These are phyloP conservation scores for Taphrina deformans DNA, from an alignment of 1,139 yeast species.

Conservation along the genomic window DNA sequence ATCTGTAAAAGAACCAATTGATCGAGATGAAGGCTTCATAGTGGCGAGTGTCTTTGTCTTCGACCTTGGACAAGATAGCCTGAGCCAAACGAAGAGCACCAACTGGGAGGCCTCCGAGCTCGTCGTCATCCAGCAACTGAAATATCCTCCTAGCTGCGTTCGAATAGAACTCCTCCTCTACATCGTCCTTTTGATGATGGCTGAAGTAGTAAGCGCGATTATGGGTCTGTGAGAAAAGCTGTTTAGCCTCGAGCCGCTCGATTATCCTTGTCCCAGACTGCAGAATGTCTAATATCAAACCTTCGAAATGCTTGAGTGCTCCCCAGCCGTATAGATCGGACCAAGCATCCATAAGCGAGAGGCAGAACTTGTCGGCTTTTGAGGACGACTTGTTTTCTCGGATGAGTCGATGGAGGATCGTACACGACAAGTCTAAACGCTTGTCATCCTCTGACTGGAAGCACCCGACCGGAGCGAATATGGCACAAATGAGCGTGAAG, in stretches of 20 bases:
- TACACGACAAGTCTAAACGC: not conserved
- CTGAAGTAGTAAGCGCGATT: slow-evolving; percentile 13
- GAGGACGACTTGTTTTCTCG: slow-evolving; percentile 16
- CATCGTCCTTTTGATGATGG: slow-evolving; percentile 17
- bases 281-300: slow-evolving; percentile 17
- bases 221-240: not conserved
- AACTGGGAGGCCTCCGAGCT: slow-evolving; percentile 8
- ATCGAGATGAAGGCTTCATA: slow-evolving; percentile 17
- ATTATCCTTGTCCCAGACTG: slow-evolving; percentile 19
- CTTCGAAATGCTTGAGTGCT: slow-evolving; percentile 6
- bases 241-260: slow-evolving; percentile 3
- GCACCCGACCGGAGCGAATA: slow-evolving; percentile 12
- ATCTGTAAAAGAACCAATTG: slow-evolving; percentile 27
- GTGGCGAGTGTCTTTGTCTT: not conserved
- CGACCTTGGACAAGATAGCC: not conserved
- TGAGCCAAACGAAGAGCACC: slow-evolving; percentile 15
- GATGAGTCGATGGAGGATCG: not conserved
- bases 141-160: slow-evolving; percentile 11
- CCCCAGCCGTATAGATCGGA: slow-evolving; percentile 23
- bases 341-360: slow-evolving; percentile 20
- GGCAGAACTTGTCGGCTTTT: slow-evolving; percentile 4
- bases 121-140: slow-evolving; percentile 7
- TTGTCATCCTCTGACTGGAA: slow-evolving; percentile 3
- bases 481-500: not conserved
- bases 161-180: slow-evolving; percentile 27